Evolutionary conservation across 148 eudicot species (phyloP).

Genomic region (Rhododendron molle): DNA sequence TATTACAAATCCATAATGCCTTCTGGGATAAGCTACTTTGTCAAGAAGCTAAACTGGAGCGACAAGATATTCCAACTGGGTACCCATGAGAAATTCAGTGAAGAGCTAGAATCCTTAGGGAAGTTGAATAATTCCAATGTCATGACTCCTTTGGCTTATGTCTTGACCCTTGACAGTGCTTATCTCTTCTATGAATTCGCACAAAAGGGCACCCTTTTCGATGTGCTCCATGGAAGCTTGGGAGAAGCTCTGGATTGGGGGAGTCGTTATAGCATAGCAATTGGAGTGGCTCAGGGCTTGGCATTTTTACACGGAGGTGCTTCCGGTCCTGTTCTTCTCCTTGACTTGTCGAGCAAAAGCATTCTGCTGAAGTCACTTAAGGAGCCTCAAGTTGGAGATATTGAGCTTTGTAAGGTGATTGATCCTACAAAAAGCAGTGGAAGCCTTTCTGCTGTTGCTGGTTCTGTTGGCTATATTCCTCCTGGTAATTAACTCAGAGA

Average conservation of each 20-base stretch:
- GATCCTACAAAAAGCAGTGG: constrained; percentile 67
- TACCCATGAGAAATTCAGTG: constrained; percentile 47
- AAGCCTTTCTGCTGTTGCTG: constrained; percentile 76
- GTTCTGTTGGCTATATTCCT: constrained; percentile 86
- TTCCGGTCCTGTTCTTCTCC: constrained; percentile 59
- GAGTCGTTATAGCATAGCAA: constrained; percentile 73
- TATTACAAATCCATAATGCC: constrained; percentile 75
- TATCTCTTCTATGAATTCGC: constrained; percentile 66
- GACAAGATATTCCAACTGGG: constrained; percentile 54
- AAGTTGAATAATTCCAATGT: constrained; percentile 70
- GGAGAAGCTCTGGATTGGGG: constrained; percentile 64
- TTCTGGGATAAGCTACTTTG: constrained; percentile 57
- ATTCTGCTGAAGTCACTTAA: constrained; percentile 60
- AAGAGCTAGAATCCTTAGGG: constrained; percentile 58
- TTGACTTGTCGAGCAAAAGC: constrained; percentile 64
- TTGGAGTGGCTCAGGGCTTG: constrained; percentile 80
- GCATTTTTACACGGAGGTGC: constrained; percentile 71
- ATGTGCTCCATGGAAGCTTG: constrained; percentile 47
- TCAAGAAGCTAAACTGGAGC: constrained; percentile 74
- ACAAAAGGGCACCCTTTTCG: constrained; percentile 59
- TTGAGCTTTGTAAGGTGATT: constrained; percentile 80
- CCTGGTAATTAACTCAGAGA: constrained; percentile 51
- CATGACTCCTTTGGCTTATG: constrained; percentile 82
- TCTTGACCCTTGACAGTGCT: constrained; percentile 51
- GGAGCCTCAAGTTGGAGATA: constrained; percentile 82